phyloP scores from a whole-genome alignment of 352 stramenopile genomes.

The Phytophthora megakarya region DNA sequence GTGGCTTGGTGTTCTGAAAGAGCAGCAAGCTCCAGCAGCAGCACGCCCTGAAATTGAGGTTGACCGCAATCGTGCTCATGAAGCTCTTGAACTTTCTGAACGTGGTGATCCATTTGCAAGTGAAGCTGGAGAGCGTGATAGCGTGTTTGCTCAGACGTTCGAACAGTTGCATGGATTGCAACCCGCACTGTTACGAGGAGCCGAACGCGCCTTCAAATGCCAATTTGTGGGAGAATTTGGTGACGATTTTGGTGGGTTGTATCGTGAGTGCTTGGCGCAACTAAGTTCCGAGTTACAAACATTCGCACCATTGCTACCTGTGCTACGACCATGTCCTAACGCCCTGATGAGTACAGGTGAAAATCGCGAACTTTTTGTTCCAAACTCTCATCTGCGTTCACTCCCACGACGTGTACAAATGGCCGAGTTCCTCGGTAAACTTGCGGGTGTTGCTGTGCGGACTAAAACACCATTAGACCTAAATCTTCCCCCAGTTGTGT shows the following conservation, averaged over 20 bases:
- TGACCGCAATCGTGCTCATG: conserved; percentile 76
- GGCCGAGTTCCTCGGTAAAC: conserved; percentile 94
- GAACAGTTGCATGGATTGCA: conserved; percentile 85
- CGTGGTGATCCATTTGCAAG: conserved; percentile 28
- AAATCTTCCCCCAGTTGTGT: conserved; percentile 91
- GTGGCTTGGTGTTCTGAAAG: conserved; percentile 88
- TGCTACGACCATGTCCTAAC: conserved; percentile 92
- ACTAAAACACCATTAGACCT: conserved; percentile 93
- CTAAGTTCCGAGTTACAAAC: conserved; percentile 90
- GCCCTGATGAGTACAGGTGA: conserved; percentile 79
- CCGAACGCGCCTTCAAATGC: conserved; percentile 91
- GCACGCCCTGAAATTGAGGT: conserved; percentile 86
- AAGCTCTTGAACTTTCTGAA: conserved; percentile 56
- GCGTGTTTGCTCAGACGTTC: conserved; percentile 88
- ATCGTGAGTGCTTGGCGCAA: conserved; percentile 89
- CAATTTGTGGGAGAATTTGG: conserved; percentile 92
- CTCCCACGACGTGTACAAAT: conserved; percentile 76
- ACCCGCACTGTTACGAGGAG: conserved; percentile 81
- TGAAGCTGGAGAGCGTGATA: conserved; percentile 60
- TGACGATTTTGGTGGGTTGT: conserved; percentile 90
- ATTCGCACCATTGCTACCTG: conserved; percentile 59
- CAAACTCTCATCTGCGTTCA: conserved; percentile 63
- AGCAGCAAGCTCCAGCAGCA: conserved; percentile 81
- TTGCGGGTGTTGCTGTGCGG: conserved; percentile 93
- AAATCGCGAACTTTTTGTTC: conserved; percentile 89